Percentiles rank a stretch among this genome's conserved stretches.
Evolutionary conservation across 768 basidiomycete genomes (phyloP).

Genomic region (Tremella mesenterica): DNA sequence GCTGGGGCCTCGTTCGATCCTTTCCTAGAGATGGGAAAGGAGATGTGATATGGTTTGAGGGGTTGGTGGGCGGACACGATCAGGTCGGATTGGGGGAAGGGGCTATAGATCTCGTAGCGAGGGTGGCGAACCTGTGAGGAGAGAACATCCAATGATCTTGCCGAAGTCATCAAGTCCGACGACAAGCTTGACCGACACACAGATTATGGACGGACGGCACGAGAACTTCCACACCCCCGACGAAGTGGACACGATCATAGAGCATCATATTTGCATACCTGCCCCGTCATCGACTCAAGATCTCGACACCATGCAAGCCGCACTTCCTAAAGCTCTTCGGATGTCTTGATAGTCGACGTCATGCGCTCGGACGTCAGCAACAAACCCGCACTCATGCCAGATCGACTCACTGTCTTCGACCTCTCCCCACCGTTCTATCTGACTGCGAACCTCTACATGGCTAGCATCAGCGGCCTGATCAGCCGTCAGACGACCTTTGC

Average conservation of each 20-base stretch:
- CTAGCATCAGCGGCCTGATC: slow-evolving; percentile 78
- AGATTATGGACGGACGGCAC: too few species aligned
- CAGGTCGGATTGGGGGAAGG: slow-evolving; percentile 35
- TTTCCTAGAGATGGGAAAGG: slow-evolving; percentile 5
- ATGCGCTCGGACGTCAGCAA: slow-evolving; percentile 57
- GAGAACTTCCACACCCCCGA: too few species aligned
- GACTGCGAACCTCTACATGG: slow-evolving; percentile 87
- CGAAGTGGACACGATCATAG: too few species aligned
- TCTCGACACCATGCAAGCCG: slow-evolving; percentile 53
- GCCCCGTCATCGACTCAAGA: too few species aligned
- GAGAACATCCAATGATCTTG: too few species aligned
- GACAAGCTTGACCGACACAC: too few species aligned
- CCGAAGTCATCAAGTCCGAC: too few species aligned
- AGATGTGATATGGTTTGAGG: slow-evolving; percentile 35
- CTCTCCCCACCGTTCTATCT: slow-evolving; percentile 98
- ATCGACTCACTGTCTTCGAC: slow-evolving; percentile 91
- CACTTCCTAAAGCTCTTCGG: slow-evolving; percentile 73
- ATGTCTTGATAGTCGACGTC: slow-evolving; percentile 96
- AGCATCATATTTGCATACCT: too few species aligned
- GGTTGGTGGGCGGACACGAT: slow-evolving; percentile 35
- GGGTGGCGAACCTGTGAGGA: slow-evolving; percentile 21
- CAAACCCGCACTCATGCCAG: background rate
- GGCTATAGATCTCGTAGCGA: slow-evolving; percentile 28
- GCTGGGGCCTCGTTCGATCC: slow-evolving; percentile 29
- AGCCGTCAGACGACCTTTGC: slow-evolving; percentile 63